These are phyloP conservation scores for Apiotrichum akiyoshidainum DNA, from an alignment of 1,284 basidiomycete genomes.

Conservation along the genomic window DNA sequence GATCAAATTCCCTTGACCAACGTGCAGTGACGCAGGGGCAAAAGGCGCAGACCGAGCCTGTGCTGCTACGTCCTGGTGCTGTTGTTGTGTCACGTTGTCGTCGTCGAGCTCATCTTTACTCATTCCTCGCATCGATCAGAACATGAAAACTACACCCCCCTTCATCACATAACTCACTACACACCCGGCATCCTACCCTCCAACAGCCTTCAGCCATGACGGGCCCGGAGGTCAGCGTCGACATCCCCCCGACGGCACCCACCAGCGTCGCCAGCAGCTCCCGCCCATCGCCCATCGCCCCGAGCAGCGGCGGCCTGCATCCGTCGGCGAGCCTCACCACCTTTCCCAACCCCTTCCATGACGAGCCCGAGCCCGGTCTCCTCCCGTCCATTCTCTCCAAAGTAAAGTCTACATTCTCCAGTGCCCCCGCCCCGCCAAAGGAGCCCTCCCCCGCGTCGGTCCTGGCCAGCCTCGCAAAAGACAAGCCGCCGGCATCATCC, in stretches of 20 bases:
- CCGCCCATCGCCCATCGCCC: not conserved
- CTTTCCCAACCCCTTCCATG: constrained; percentile 48
- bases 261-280: constrained; percentile 3
- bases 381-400: constrained; percentile 47
- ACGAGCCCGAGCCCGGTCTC: constrained; percentile 49
- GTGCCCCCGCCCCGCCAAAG: constrained; percentile 17
- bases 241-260: constrained; percentile 2
- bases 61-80: too few relatives aligned
- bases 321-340: constrained; percentile 33
- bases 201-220: constrained; percentile 3
- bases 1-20: too few relatives aligned
- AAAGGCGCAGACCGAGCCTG: too few relatives aligned
- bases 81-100: too few relatives aligned
- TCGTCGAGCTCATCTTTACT: too few relatives aligned
- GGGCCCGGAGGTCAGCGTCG: constrained; percentile 9
- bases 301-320: not conserved
- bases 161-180: not conserved
- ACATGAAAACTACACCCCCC: not conserved
- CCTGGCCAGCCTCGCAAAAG: not conserved
- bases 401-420: constrained; percentile 46
- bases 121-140: too few relatives aligned
- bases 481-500: not conserved
- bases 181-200: not conserved
- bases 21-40: too few relatives aligned
- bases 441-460: not conserved